phyloP scores from a whole-genome alignment of 2,329 filamentous ascomycete genomes.

The Exophiala lecanii-corni region DNA sequence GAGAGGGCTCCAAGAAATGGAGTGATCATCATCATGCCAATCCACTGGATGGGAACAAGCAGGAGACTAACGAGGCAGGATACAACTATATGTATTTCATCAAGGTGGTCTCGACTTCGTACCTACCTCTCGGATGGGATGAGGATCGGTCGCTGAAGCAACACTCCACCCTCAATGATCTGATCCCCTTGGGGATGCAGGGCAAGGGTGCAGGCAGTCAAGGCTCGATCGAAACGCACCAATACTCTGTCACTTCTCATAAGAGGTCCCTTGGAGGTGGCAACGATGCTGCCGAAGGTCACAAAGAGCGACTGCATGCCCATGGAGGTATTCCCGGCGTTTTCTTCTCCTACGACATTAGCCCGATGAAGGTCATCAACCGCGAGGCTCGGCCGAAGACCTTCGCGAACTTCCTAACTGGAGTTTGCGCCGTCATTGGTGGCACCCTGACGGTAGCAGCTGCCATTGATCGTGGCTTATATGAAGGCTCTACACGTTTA shows the following conservation, averaged over 20 bases:
- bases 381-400: conserved; percentile 84
- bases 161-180: conserved; percentile 43
- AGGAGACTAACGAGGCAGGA: conserved; percentile 73
- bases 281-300: conserved; percentile 77
- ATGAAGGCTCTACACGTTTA: conserved; percentile 77
- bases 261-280: conserved; percentile 83
- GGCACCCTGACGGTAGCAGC: conserved; percentile 94
- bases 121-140: conserved; percentile 87
- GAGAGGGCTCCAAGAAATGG: conserved; percentile 67
- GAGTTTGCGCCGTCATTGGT: conserved; percentile 89
- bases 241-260: conserved; percentile 97
- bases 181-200: conserved; percentile 62
- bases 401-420: conserved; percentile 87
- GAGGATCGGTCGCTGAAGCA: conserved; percentile 45
- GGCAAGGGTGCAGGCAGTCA: conserved; percentile 61
- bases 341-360: conserved; percentile 99
- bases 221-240: conserved; percentile 92
- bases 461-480: conserved; percentile 83
- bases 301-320: conserved; percentile 87
- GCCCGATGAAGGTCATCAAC: conserved; percentile 99
- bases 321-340: conserved; percentile 91
- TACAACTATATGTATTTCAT: conserved; percentile 99
- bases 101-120: conserved; percentile 95
- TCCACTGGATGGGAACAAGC: conserved; percentile 75
- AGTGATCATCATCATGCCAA: conserved; percentile 82